Percentiles rank a stretch among this genome's conserved stretches.
Conservation (phyloP, 495 filamentous ascomycete species). For the Cetradonia linearis region DNA sequence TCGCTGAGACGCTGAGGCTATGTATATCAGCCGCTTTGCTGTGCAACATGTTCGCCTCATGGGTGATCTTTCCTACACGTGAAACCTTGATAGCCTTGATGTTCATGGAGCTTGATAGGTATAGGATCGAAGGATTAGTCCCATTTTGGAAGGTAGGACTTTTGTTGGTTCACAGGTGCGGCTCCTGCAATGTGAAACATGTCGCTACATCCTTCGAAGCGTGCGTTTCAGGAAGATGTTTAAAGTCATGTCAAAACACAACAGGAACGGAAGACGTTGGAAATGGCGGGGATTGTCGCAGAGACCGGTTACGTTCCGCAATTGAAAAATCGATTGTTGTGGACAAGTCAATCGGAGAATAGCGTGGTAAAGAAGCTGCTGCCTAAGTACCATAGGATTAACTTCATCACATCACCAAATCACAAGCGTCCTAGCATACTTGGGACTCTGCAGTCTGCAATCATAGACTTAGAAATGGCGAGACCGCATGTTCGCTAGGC, state of each 20-base stretch:
- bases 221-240: neutral
- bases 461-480: neutral
- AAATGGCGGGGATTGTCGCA: neutral
- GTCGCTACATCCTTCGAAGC: neutral
- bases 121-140: neutral
- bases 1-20: neutral
- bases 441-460: neutral
- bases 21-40: neutral
- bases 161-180: constrained; percentile 1
- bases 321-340: neutral
- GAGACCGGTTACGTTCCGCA: no score
- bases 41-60: constrained; percentile 2
- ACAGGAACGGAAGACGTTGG: neutral
- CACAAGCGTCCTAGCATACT: neutral
- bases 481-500: neutral
- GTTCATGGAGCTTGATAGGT: neutral
- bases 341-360: neutral
- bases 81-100: neutral
- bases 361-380: neutral
- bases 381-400: neutral
- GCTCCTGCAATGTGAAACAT: constrained; percentile 1
- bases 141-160: neutral
- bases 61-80: neutral
- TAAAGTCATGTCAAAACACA: neutral
- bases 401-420: neutral